Base-by-base conservation (phyloP, 345 rosid species). In the Acer yangbiense region DNA sequence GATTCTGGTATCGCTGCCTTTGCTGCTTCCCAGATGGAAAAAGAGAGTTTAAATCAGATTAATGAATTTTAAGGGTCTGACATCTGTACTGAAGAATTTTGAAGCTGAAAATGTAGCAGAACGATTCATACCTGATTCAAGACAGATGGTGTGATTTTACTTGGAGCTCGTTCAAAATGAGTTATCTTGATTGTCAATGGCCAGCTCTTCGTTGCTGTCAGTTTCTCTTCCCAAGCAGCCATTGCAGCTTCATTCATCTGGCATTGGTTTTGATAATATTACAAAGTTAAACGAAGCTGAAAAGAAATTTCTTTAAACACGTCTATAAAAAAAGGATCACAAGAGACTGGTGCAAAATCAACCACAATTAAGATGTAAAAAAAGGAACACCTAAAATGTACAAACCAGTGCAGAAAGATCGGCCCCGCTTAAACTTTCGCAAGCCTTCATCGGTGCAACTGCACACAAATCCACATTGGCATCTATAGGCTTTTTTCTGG, bases 371-470 rank as follows among this genome's bases (percentile, higher is more conserved):
- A 32, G 35, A 32, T 25, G 35, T 4, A 3, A 64, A 68, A 25
- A 25, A 9, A 1, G 17, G 9, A 50, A 21, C 11, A 13, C 10
- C 0, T 3, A 75, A 72, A 23, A 23, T 23, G 8, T 17, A 82
- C 89, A 55, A 72, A 96, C 98, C 97, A 96, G 78, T 82, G 87
- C 86, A 72, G 89, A 86, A 58, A 96, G 97, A 87, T 96, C 99
- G 68, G 97, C 98, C 61, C 99, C 99, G 21, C 98, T 94, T 65
- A 96, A 82, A 83, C 83, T 87, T 77, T 91, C 87, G 78, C 97
- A 96, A 67, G 87, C 90, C 65, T 87, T 86, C 87, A 81, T 88
- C 77, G 46, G 82, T 58, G 90, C 99, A 60, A 96, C 85, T 73
- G 83, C 79, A 71, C 78, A 77, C 83, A 96, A 87, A 86, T 94